Evolutionary conservation across 345 rosid species (phyloP).

Genomic region (Carallia brachiata): DNA sequence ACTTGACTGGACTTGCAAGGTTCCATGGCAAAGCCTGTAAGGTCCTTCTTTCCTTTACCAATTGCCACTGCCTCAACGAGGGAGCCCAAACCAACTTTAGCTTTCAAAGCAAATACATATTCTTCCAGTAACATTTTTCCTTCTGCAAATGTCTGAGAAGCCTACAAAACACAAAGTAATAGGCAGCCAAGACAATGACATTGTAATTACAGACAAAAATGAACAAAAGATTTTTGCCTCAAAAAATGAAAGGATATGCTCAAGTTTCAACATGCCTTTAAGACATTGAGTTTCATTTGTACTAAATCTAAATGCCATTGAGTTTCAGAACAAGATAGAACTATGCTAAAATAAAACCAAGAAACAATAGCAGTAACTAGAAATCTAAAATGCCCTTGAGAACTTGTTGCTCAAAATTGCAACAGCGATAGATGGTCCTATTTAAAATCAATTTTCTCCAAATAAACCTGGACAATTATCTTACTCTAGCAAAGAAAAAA

Average conservation of each 20-base stretch:
- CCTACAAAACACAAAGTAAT: slow-evolving; percentile 33
- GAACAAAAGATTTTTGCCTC: background rate
- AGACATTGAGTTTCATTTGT: no score
- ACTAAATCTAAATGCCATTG: no score
- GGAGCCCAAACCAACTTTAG: slow-evolving; percentile 28
- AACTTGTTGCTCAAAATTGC: background rate
- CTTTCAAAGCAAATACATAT: slow-evolving; percentile 39
- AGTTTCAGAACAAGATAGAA: background rate
- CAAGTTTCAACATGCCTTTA: background rate
- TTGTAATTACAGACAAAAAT: no score
- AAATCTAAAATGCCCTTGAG: background rate
- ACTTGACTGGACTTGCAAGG: slow-evolving; percentile 32
- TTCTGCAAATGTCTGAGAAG: slow-evolving; percentile 50
- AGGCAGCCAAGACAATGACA: background rate
- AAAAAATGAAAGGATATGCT: background rate
- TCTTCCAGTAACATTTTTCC: slow-evolving; percentile 48
- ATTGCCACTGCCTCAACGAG: slow-evolving; percentile 43
- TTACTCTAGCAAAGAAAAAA: no score
- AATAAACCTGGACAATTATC: no score
- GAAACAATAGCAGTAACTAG: background rate
- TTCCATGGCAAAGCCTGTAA: slow-evolving; percentile 41
- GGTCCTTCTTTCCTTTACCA: slow-evolving; percentile 52
- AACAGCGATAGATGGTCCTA: background rate
- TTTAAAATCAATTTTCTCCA: no score
- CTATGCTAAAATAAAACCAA: background rate